Conservation (phyloP, 768 basidiomycete species). For the Tricholoma terreum region DNA sequence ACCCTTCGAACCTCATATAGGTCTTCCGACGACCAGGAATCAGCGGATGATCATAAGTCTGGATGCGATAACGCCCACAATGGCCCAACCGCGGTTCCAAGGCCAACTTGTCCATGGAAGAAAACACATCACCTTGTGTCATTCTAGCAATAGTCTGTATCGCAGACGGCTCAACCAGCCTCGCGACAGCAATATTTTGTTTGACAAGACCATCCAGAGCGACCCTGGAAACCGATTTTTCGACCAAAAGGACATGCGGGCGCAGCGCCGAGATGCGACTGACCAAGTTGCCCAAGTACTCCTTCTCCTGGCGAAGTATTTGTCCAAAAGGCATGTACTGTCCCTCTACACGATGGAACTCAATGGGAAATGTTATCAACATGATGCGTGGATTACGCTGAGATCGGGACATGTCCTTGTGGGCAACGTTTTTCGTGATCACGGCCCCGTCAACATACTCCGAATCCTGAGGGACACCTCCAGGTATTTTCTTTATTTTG, state of each 20-base stretch:
- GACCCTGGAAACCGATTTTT: slow-evolving; percentile 86
- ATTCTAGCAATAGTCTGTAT: slow-evolving; percentile 87
- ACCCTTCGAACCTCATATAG: slow-evolving; percentile 98
- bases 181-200: slow-evolving; percentile 85
- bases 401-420: slow-evolving; percentile 87
- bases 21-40: slow-evolving; percentile 96
- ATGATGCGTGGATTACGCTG: slow-evolving; percentile 89
- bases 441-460: slow-evolving; percentile 97
- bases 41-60: slow-evolving; percentile 91
- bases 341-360: slow-evolving; percentile 89
- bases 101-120: slow-evolving; percentile 92
- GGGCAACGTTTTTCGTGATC: slow-evolving; percentile 96
- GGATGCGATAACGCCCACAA: slow-evolving; percentile 79
- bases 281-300: slow-evolving; percentile 85
- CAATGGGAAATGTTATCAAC: slow-evolving; percentile 93
- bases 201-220: slow-evolving; percentile 85
- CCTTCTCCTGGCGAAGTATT: slow-evolving; percentile 88
- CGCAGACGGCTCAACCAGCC: slow-evolving; percentile 84
- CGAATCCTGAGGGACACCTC: slow-evolving; percentile 86
- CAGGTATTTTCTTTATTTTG: slow-evolving; percentile 98
- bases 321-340: slow-evolving; percentile 94
- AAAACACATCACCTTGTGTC: slow-evolving; percentile 93
- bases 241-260: slow-evolving; percentile 90
- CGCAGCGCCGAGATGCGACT: slow-evolving; percentile 86
- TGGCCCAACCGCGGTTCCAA: slow-evolving; percentile 87